Conservation (phyloP, 805 yeast genomes). For the Sporopachydermia quercuum region DNA sequence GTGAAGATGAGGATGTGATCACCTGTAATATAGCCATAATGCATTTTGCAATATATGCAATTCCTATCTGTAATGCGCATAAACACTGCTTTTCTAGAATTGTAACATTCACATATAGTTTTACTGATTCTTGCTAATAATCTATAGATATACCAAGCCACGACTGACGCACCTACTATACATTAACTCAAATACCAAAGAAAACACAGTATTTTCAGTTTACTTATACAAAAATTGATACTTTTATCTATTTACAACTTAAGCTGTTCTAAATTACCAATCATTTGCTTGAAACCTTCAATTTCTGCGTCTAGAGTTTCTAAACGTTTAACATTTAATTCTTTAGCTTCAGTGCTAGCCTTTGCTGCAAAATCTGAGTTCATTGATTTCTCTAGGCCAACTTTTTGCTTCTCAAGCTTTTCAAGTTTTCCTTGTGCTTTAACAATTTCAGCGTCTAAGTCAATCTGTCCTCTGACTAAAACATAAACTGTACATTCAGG, state of each 20-base stretch:
- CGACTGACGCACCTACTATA: too few species aligned
- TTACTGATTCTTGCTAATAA: too few species aligned
- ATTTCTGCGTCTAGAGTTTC: conserved; percentile 74
- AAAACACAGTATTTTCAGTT: conserved; percentile 3
- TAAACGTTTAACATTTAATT: conserved; percentile 50
- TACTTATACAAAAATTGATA: conserved; percentile 1
- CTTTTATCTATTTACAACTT: conserved; percentile 27
- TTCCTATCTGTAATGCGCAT: too few species aligned
- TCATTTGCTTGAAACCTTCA: conserved; percentile 77
- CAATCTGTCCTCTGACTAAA: conserved; percentile 88
- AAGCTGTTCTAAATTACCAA: conserved; percentile 68
- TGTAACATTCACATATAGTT: too few species aligned
- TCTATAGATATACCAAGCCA: too few species aligned
- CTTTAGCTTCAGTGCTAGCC: conserved; percentile 73
- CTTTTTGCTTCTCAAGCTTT: conserved; percentile 44
- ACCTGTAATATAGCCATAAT: too few species aligned
- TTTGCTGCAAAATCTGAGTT: conserved; percentile 72
- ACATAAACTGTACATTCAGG: conserved; percentile 78
- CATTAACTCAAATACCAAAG: too few species aligned
- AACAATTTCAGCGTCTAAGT: conserved; percentile 76
- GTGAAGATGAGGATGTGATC: too few species aligned
- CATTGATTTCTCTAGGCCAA: conserved; percentile 55
- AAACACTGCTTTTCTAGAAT: too few species aligned
- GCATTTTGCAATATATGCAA: too few species aligned
- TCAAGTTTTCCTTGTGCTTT: conserved; percentile 69